phyloP scores from a whole-genome alignment of 2,329 filamentous ascomycete genomes.

The Thielaviopsis ethacetica region DNA sequence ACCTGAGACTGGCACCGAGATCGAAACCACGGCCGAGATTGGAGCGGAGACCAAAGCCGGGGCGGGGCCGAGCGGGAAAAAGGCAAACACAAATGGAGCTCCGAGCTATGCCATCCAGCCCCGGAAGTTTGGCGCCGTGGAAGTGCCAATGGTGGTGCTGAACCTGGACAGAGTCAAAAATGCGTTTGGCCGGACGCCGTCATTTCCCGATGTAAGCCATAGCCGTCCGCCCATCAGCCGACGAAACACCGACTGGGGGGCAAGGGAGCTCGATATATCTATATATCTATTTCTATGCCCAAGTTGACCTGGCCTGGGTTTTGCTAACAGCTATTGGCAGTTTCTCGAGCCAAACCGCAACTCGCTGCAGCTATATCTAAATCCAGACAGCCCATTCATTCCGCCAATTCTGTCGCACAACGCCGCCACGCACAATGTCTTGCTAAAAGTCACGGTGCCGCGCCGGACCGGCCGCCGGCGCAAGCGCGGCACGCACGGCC shows the following conservation, averaged over 20 bases:
- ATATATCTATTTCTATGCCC: too few relatives aligned
- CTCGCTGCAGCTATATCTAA: conserved; percentile 54
- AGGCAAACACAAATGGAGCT: conserved; percentile 2
- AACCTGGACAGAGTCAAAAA: conserved; percentile 26
- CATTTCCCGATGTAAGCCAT: conserved; percentile 23
- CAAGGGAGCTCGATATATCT: too few relatives aligned
- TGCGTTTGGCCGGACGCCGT: conserved; percentile 25
- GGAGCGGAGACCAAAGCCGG: not conserved
- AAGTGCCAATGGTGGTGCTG: conserved; percentile 27
- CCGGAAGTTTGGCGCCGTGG: conserved; percentile 24
- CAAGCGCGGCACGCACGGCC: conserved; percentile 57
- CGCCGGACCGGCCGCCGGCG: conserved; percentile 74
- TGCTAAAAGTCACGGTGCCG: conserved; percentile 75
- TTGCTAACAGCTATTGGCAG: conserved; percentile 17
- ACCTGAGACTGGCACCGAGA: not conserved
- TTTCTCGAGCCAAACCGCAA: conserved; percentile 31
- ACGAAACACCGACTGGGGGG: too few relatives aligned
- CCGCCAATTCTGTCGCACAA: conserved; percentile 65
- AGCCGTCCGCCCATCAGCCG: too few relatives aligned
- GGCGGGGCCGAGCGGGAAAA: not conserved
- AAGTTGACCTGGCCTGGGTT: too few relatives aligned
- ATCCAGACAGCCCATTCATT: conserved; percentile 63
- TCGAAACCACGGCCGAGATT: not conserved
- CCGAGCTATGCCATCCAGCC: conserved; percentile 17
- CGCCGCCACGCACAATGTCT: conserved; percentile 61